Evolutionary conservation across 805 yeast genomes (phyloP), one percentile per base, ranked within the genome.

Genomic region (Ogataea pilisensis): DNA sequence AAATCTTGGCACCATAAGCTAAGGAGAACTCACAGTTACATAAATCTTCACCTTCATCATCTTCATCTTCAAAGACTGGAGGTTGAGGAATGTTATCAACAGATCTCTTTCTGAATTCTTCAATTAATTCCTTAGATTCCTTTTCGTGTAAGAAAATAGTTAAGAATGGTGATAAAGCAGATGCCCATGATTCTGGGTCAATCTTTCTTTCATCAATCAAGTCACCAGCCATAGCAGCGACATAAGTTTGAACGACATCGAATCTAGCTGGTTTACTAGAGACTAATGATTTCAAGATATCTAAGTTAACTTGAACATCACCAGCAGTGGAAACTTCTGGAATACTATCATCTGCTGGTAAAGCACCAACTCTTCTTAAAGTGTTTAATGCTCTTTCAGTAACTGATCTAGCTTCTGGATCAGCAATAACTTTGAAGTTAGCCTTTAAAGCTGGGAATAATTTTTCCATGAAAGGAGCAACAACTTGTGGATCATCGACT

Each of bases 11-110:
- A 91, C 99, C 99, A 75, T 93, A 93, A 72, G 99, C 99, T 65
- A 93, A 81, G 48, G 99, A 93, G 90, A 93, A 93, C 83, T 93
- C 99, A 85, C 98, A 91, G 95, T 93, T 93, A 84, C 99, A 93
- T 67, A 93, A 80, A 69, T 93, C 98, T 79, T 93, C 98, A 77
- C 98, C 99, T 68, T 93, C 98, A 67, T 89, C 97, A 64, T 90
- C 97, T 75, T 91, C 98, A 61, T 76, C 81, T 55, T 70, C 80
- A 73, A 89, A 89, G 64, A 81, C 72, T 65, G 96, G 95, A 64
- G 95, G 93, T 63, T 80, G 84, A 65, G 99, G 99, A 63, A 93
- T 91, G 90, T 93, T 93, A 77, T 89, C 96, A 66, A 93, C 84
- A 57, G 98, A 91, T 75, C 83, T 75, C 80, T 82, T 84, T 80